Evolutionary conservation across 108 stramenopile species (phyloP).

Genomic region (Fragilariopsis cylindrus): DNA sequence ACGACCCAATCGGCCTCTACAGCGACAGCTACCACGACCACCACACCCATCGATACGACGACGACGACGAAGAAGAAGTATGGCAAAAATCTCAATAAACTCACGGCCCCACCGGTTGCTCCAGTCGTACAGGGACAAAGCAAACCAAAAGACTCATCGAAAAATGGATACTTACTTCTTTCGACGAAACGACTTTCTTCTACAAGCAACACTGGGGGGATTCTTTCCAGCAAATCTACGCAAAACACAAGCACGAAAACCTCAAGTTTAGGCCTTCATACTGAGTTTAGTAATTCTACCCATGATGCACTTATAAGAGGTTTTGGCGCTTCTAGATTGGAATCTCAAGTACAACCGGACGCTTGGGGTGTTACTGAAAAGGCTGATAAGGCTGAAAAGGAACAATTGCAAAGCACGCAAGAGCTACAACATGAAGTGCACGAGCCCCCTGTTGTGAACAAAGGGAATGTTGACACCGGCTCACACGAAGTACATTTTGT

Average conservation of each 20-base stretch:
- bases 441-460: neutral
- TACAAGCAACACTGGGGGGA: slow-evolving; percentile 26
- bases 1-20: slow-evolving; percentile 8
- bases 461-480: neutral
- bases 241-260: slow-evolving; percentile 32
- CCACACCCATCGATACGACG: slow-evolving; percentile 15
- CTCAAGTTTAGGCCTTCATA: slow-evolving; percentile 34
- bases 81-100: slow-evolving; percentile 86
- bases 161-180: slow-evolving; percentile 76
- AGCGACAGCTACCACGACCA: slow-evolving; percentile 4
- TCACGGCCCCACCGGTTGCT: slow-evolving; percentile 66
- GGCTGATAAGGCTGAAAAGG: slow-evolving; percentile 7
- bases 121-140: slow-evolving; percentile 38
- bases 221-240: slow-evolving; percentile 39
- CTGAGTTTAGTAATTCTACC: slow-evolving; percentile 38
- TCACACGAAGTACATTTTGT: slow-evolving; percentile 3
- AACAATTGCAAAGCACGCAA: neutral
- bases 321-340: slow-evolving; percentile 39
- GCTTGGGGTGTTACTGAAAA: slow-evolving; percentile 58
- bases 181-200: slow-evolving; percentile 67
- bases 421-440: neutral
- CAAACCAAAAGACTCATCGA: slow-evolving; percentile 25
- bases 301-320: slow-evolving; percentile 53
- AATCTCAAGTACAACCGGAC: slow-evolving; percentile 39
- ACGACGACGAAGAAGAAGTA: slow-evolving; percentile 73